Conservation (phyloP, 1,284 basidiomycete species). For the Singerocomus inundabilis region DNA sequence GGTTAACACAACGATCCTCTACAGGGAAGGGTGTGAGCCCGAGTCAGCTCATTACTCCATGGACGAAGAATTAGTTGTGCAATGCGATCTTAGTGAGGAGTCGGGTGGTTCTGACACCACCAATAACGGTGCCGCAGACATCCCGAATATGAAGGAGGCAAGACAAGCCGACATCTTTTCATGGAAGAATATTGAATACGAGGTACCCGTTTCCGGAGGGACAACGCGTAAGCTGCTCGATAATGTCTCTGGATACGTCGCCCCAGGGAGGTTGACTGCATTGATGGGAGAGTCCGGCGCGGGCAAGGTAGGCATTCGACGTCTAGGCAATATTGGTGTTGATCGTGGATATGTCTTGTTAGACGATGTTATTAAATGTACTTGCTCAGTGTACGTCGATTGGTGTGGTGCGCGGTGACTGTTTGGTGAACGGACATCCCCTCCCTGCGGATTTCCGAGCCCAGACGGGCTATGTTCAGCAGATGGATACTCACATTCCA, state of each 20-base stretch:
- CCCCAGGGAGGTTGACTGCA: slow-evolving; percentile 73
- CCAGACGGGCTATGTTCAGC: slow-evolving; percentile 71
- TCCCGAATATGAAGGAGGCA: slow-evolving; percentile 20
- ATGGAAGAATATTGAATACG: slow-evolving; percentile 61
- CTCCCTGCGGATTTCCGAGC: slow-evolving; percentile 73
- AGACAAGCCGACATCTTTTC: slow-evolving; percentile 51
- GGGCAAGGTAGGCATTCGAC: slow-evolving; percentile 47
- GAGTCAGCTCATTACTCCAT: background rate
- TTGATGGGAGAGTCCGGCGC: slow-evolving; percentile 81
- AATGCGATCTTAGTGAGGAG: slow-evolving; percentile 5
- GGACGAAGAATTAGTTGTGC: slow-evolving; percentile 17
- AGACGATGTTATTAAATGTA: slow-evolving; percentile 82
- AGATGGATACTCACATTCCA: slow-evolving; percentile 73
- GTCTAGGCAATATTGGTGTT: background rate
- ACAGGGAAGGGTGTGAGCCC: slow-evolving; percentile 38
- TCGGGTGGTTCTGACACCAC: background rate
- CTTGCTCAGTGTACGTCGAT: slow-evolving; percentile 72
- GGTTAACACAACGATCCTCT: slow-evolving; percentile 37
- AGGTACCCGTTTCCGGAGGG: slow-evolving; percentile 39
- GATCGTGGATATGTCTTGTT: slow-evolving; percentile 26
- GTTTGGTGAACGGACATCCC: slow-evolving; percentile 72
- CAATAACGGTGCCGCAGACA: background rate
- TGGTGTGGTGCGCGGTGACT: slow-evolving; percentile 72
- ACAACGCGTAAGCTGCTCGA: slow-evolving; percentile 62
- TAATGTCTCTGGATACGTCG: slow-evolving; percentile 80